Evolutionary conservation across 116 monocot species (phyloP).

Genomic region (Trichopus zeylanicus): DNA sequence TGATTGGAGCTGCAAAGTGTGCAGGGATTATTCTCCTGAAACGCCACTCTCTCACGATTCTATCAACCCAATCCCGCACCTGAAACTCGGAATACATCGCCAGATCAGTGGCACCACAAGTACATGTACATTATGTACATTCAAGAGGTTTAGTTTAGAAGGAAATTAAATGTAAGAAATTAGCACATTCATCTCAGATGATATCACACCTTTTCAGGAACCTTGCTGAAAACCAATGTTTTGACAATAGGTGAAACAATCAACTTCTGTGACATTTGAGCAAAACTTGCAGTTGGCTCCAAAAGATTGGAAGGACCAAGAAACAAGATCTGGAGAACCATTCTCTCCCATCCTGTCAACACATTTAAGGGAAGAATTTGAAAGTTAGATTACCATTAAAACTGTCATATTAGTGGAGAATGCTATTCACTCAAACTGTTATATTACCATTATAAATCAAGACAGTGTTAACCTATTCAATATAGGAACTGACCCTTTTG

Average conservation of each 20-base stretch:
- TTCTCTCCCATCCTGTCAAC: slow-evolving; percentile 82
- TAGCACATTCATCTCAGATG: too few relatives aligned
- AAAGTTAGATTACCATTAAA: too few relatives aligned
- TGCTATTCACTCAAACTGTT: neutral
- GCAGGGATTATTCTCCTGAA: slow-evolving; percentile 90
- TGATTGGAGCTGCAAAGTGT: slow-evolving; percentile 87
- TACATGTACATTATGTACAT: neutral
- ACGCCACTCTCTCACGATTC: slow-evolving; percentile 73
- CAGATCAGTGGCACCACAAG: neutral
- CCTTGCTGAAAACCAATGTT: slow-evolving; percentile 96
- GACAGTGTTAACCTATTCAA: neutral
- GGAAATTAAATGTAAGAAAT: too few relatives aligned
- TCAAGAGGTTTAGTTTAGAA: neutral
- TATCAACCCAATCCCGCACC: slow-evolving; percentile 86
- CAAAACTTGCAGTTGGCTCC: slow-evolving; percentile 83
- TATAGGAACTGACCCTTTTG: slow-evolving; percentile 63
- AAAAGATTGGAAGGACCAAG: slow-evolving; percentile 91
- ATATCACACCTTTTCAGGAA: slow-evolving; percentile 92
- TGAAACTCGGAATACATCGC: slow-evolving; percentile 15
- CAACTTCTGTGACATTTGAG: slow-evolving; percentile 86
- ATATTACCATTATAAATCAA: neutral
- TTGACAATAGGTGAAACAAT: slow-evolving; percentile 96
- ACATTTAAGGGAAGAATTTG: neutral
- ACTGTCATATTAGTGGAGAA: neutral
- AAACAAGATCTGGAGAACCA: slow-evolving; percentile 96